Conservation (phyloP, 2,329 filamentous ascomycete genomes). For the Rutstroemia sp. region DNA sequence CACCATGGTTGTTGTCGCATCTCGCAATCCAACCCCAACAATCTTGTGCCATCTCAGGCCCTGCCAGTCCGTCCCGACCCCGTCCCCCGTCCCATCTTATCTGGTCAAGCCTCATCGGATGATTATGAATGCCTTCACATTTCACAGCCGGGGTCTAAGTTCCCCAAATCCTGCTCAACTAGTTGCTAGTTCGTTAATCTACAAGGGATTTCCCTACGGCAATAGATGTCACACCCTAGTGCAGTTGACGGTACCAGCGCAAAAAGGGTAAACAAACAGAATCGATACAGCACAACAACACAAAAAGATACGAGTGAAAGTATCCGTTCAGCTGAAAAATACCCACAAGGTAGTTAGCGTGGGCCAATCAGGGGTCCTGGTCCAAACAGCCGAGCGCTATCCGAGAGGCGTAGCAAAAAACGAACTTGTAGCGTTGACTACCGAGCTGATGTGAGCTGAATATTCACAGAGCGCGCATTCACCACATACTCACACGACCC, state of each 20-base stretch:
- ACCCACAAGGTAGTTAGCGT: neutral
- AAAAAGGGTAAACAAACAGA: neutral
- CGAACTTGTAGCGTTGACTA: conserved; percentile 7
- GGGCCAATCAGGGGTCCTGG: neutral
- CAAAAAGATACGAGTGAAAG: neutral
- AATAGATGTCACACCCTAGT: neutral
- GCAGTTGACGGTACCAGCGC: neutral
- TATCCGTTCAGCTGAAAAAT: conserved; percentile 10
- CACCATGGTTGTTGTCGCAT: too few species aligned
- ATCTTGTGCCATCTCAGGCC: too few species aligned
- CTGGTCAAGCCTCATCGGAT: conserved; percentile 2
- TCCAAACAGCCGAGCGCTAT: conserved; percentile 10
- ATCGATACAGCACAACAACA: neutral
- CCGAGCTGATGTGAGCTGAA: conserved; percentile 7
- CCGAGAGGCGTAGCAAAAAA: conserved; percentile 8
- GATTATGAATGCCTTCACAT: neutral
- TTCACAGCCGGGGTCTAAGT: neutral
- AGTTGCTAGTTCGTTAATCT: neutral
- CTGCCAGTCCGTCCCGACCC: neutral
- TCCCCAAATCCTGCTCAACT: neutral
- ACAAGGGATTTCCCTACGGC: conserved; percentile 4
- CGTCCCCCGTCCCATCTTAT: neutral
- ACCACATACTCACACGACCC: neutral
- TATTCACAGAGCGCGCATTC: neutral
- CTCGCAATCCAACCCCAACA: neutral